Base-by-base conservation (phyloP, 1,284 basidiomycete genomes). In the Calocybe gambosa region DNA sequence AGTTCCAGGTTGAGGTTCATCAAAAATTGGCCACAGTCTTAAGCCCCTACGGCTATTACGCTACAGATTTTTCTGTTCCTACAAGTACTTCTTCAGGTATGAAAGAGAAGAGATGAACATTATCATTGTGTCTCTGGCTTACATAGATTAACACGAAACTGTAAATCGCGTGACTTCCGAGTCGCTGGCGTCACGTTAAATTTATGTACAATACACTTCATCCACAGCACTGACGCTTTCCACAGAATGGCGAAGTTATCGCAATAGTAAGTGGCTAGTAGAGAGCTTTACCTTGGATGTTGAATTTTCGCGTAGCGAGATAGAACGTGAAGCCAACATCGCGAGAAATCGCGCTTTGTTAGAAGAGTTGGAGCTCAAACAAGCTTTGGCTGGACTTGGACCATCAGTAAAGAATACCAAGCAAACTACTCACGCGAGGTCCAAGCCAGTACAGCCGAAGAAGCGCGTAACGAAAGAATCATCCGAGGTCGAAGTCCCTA, bases 1-100 rank as follows among this genome's bases (percentile, higher is more conserved):
- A 84, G 46, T 93, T 86, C 62, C 82, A 92, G 56, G 85, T 96
- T 4, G 89, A 96, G 62, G 82, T 90, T 4, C 80, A 90, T 55
- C 73, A 75, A 19, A 75, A 80, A 4, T 64, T 89, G 13, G 90
- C 79, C 13, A 84, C 78, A 0, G 63, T 91, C 12, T 64, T 93
- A 15, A 88, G 85, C 57, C 77, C 82, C 35, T 69, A 80, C 49
- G 88, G 89, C 1, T 70, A 73, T 50, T 90, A 82, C 56, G 76
- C 74, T 12, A 70, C 70, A 0, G 73, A 82, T 15, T 82, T 85
- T 52, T 52, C 59, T n/a, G 52, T 63, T 23, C 25, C 20, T 2
- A 13, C 42, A n/a, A 43, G 35, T 16, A 35, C 33, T 37, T 25
- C 16, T 29, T 21, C 44, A 18, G 31, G 35, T 8, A 37, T 39